Evolutionary conservation across 495 filamentous ascomycete species (phyloP), one percentile per base, ranked within the genome.

Genomic region (Poronia punctata): DNA sequence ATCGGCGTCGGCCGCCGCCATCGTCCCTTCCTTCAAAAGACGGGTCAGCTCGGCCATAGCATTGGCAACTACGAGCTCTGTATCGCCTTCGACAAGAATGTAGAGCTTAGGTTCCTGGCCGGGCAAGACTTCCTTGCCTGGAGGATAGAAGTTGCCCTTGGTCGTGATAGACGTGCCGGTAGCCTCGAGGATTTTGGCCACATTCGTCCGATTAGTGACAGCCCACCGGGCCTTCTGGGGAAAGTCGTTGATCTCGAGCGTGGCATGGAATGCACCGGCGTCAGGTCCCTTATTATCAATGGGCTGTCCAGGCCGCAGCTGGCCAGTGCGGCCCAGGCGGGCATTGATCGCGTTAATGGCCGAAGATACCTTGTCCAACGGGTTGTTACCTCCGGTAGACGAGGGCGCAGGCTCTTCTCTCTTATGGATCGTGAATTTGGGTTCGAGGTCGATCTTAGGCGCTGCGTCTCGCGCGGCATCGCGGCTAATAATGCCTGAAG

Each of bases 251-350:
- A 99, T 97, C 59, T 97, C 93, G 50, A 99, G 68, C 3, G 89
- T 97, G 19, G 92, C 88, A 60, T 99, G 92, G 77, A 92, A 99
- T 9, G 87, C 87, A 20, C 92, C 92, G 6, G 92, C 92, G 66
- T 99, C 92, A 9, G 92, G 92, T 4, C 92, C 92, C 59, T 95
- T 95, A 60, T 99, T 99, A 68, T 99, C 92, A 56, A 96, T 95
- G 12, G 93, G 92, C 33, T 94, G 87, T 5, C 92, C 93, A 3
- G 83, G 82, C 49, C 90, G 81, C 51, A 95, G 77, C 52, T 88
- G 83, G 40, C 86, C 85, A 22, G 84, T 84, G 44, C 85, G 81
- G 51, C 85, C 90, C 15, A 98, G 67, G 41, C 90, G 86, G 26
- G 80, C 79, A 58, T 93, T 80, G 57, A 97, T 95, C 55, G 80